A percentile compares a stretch with the other conserved stretches of the same genome.
Conservation (phyloP, 352 stramenopile genomes). For the Saprolegnia parasitica region DNA sequence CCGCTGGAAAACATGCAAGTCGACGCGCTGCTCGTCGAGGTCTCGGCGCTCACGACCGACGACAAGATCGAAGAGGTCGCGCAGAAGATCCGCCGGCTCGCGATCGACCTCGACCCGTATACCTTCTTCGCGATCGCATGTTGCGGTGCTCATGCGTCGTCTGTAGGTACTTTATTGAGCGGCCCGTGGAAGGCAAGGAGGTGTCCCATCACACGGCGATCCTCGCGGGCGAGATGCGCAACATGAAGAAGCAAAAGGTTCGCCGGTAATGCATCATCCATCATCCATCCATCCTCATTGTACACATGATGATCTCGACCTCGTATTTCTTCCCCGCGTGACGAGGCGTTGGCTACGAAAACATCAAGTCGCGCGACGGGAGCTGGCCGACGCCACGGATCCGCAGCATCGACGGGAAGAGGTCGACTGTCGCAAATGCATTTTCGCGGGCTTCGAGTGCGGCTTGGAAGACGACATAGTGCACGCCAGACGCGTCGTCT, state of each 20-base stretch:
- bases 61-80: constrained; percentile 82
- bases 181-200: constrained; percentile 77
- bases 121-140: no score
- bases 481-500: constrained; percentile 40
- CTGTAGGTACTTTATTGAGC: constrained; percentile 67
- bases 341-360: background rate
- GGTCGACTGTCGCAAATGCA: constrained; percentile 55
- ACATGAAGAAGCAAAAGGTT: constrained; percentile 29
- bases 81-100: constrained; percentile 77
- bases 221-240: constrained; percentile 64
- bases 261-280: background rate
- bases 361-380: constrained; percentile 43
- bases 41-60: constrained; percentile 76
- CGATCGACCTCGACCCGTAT: constrained; percentile 69
- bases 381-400: constrained; percentile 60
- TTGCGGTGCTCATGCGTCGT: background rate
- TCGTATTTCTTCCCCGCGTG: no score
- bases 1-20: constrained; percentile 79
- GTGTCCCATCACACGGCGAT: constrained; percentile 79
- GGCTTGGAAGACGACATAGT: constrained; percentile 65
- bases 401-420: constrained; percentile 49
- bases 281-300: background rate
- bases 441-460: constrained; percentile 66
- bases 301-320: background rate
- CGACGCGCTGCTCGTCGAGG: constrained; percentile 80